Base-by-base conservation (phyloP, 2,329 filamentous ascomycete species). In the Zymoseptoria tritici region DNA sequence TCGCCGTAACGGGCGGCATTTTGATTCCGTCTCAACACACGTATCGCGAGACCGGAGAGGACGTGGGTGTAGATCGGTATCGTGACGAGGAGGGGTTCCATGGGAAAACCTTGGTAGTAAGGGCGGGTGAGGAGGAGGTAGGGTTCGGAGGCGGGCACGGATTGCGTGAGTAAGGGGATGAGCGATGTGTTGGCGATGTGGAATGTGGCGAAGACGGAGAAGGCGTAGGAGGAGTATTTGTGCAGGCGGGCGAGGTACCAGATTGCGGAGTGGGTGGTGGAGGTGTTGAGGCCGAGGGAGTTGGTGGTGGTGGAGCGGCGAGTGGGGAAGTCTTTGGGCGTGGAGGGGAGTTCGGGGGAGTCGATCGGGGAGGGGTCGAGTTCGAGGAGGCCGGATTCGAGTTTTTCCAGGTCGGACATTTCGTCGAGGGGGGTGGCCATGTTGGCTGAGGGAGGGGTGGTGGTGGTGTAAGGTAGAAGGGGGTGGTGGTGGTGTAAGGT, bases 91-190 rank as follows among this genome's bases (percentile, higher is more conserved):
- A 95, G 77, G 3, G 91, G 90, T 72, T 97, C 92, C 56, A 88
- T 81, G 16, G 90, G 78, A 1, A 87, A 82, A 21, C 90, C 92
- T 75, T 97, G 93, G 78, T 97, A 97, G 74, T 94, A 86, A 54
- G 95, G 92, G 62, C 93, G 85, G 26, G 91, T 92, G 74, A 96
- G 89, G 64, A 97, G 87, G 54, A 97, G 85, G 75, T 91, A 96
- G 55, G 85, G 86, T 72, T 97, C 92, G 61, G 89, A 89, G 56
- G 85, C 83, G 8, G 87, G 78, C 6, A 94, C 83, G 52, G 88
- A 90, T 59, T 81, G 83, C 49, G 89, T 90, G 55, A 86, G 68
- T 46, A 94, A 83, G 0, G 91, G 91, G 64, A 95, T 87, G 51
- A 96, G 73, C 7, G 90, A 90, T 36, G 90, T 93, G 68, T 92